Conservation (phyloP, 106 monocot species). For the Dioscorea dumetorum region DNA sequence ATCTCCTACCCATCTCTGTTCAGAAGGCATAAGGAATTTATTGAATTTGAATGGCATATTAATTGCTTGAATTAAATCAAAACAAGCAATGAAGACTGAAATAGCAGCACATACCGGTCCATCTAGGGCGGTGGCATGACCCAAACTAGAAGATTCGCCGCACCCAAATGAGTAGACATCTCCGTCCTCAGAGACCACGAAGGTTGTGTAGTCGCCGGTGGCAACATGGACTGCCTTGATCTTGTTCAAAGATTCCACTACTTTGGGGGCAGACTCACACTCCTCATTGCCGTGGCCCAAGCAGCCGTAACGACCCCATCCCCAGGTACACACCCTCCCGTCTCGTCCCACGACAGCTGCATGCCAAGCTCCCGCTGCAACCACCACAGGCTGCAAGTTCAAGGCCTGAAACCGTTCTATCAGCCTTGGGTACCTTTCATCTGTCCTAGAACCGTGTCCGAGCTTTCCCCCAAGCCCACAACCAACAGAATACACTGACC, state of each 20-base stretch:
- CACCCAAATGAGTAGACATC: conserved; percentile 98
- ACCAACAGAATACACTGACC: conserved; percentile 97
- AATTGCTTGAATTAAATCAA: not conserved
- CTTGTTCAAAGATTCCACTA: conserved; percentile 63
- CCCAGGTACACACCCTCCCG: conserved; percentile 97
- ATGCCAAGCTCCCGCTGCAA: conserved; percentile 98
- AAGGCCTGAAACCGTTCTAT: conserved; percentile 70
- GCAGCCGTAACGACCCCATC: conserved; percentile 97
- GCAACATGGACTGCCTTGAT: conserved; percentile 90
- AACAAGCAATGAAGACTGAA: not conserved
- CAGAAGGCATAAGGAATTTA: too few relatives aligned
- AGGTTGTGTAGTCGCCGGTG: conserved; percentile 93
- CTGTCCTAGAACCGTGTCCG: conserved; percentile 83
- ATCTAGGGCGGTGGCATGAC: conserved; percentile 44
- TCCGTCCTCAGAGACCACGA: conserved; percentile 71
- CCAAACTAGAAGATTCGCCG: conserved; percentile 89
- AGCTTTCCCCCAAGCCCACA: conserved; percentile 98
- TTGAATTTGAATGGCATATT: too few relatives aligned
- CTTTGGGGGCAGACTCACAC: conserved; percentile 74
- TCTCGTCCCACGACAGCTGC: conserved; percentile 91
- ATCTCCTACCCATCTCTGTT: too few relatives aligned
- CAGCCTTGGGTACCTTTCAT: conserved; percentile 76
- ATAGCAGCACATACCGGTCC: conserved; percentile 32
- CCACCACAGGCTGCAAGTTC: conserved; percentile 76
- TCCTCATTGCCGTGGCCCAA: conserved; percentile 97